These are phyloP conservation scores for Pugionium cornutum DNA, from an alignment of 345 rosid genomes.

Conservation along the genomic window DNA sequence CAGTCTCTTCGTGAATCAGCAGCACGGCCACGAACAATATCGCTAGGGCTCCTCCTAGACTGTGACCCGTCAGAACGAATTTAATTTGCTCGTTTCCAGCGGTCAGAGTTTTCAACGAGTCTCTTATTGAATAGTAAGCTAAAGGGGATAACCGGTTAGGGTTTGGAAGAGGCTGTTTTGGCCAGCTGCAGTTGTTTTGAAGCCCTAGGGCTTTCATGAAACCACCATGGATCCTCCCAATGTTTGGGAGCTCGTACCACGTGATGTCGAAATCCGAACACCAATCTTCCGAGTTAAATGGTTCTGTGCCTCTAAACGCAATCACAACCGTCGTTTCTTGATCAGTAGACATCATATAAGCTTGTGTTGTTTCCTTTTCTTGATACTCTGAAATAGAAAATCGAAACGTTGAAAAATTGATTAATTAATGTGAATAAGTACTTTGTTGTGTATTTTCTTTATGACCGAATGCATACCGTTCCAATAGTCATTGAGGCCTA, in stretches of 20 bases:
- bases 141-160: constrained; percentile 31
- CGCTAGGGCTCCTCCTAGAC: constrained; percentile 79
- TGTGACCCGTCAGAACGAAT: constrained; percentile 66
- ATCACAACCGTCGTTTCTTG: constrained; percentile 52
- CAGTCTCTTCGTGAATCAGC: constrained; percentile 51
- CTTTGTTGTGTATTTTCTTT: neutral
- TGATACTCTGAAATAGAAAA: constrained; percentile 48
- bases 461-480: constrained; percentile 49
- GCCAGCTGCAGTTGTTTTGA: constrained; percentile 61
- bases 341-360: constrained; percentile 49
- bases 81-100: constrained; percentile 42
- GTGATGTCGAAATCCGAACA: constrained; percentile 70
- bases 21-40: constrained; percentile 60
- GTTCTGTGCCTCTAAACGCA: constrained; percentile 70
- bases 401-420: neutral
- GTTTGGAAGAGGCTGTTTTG: constrained; percentile 40
- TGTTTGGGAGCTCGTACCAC: constrained; percentile 60
- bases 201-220: constrained; percentile 79
- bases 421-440: neutral
- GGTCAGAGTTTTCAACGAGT: constrained; percentile 43
- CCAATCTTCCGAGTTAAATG: constrained; percentile 68
- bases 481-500: constrained; percentile 63
- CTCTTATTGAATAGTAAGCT: constrained; percentile 64
- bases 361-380: constrained; percentile 61
- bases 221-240: constrained; percentile 75